These are phyloP conservation scores for Cutaneotrichosporon spelunceum DNA, from an alignment of 1,284 basidiomycete genomes.

Conservation along the genomic window DNA sequence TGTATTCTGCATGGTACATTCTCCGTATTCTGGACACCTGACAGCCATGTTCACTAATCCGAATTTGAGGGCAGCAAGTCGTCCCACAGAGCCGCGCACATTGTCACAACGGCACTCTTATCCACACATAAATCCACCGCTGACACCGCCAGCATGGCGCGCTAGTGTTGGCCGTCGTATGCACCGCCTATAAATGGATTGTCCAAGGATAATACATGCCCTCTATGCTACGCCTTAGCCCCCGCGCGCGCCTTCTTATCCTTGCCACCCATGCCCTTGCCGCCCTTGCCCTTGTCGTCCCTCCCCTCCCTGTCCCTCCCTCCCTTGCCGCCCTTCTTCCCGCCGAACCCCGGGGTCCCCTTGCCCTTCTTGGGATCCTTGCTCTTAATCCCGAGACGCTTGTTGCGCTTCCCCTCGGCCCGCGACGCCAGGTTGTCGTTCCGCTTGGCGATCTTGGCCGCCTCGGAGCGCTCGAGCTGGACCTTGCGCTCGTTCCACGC, in stretches of 20 bases:
- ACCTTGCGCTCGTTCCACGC: constrained; percentile 83
- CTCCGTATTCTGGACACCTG: too few species aligned
- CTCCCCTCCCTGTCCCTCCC: neutral
- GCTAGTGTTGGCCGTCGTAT: too few species aligned
- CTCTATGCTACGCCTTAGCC: neutral
- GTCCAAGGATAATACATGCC: constrained; percentile 7
- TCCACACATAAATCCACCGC: too few species aligned
- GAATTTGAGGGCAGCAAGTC: too few species aligned
- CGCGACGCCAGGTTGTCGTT: constrained; percentile 80
- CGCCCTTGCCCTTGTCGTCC: neutral
- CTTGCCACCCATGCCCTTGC: neutral
- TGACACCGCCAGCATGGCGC: too few species aligned
- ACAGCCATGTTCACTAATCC: too few species aligned
- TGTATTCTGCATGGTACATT: too few species aligned
- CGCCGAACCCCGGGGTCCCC: neutral
- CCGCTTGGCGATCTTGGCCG: constrained; percentile 80
- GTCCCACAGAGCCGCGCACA: too few species aligned
- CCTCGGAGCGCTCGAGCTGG: constrained; percentile 66
- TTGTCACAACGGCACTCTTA: too few species aligned
- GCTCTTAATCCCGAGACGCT: constrained; percentile 61
- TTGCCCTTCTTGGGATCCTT: constrained; percentile 44
- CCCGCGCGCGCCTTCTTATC: constrained; percentile 6
- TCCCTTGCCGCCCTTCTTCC: neutral
- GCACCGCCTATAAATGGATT: too few species aligned
- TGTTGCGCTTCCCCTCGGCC: constrained; percentile 72